Evolutionary conservation across 768 basidiomycete genomes (phyloP).

Genomic region (Lactarius evosmus): DNA sequence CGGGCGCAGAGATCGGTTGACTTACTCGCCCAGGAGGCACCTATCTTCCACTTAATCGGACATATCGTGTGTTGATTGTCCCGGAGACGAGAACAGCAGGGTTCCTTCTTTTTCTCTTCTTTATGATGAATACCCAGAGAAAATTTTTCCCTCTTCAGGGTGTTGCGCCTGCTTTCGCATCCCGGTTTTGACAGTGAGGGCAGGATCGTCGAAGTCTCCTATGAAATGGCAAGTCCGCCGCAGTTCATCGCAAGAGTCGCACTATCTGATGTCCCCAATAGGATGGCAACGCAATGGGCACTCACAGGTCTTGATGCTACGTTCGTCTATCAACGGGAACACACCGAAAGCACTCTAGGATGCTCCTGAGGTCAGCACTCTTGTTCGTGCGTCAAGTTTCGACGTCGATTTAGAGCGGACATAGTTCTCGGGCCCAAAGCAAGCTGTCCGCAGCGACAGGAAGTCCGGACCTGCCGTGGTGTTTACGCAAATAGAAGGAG

Average conservation of each 20-base stretch:
- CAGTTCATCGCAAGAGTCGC: slow-evolving; percentile 1
- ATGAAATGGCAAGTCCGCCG: slow-evolving; percentile 31
- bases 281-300: slow-evolving; percentile 19
- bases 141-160: slow-evolving; percentile 32
- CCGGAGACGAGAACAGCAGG: slow-evolving; percentile 42
- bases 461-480: slow-evolving; percentile 22
- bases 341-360: background rate
- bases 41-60: slow-evolving; percentile 44
- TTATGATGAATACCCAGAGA: slow-evolving; percentile 15
- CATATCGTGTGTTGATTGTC: slow-evolving; percentile 43
- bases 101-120: slow-evolving; percentile 32
- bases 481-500: slow-evolving; percentile 18
- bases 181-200: slow-evolving; percentile 33
- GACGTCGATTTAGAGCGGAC: slow-evolving; percentile 18
- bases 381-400: slow-evolving; percentile 6
- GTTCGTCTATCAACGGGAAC: slow-evolving; percentile 7
- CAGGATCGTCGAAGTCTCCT: slow-evolving; percentile 30
- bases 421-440: slow-evolving; percentile 8
- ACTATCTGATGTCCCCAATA: slow-evolving; percentile 7
- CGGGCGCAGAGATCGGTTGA: background rate
- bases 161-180: slow-evolving; percentile 41
- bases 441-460: slow-evolving; percentile 15
- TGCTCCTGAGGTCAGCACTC: background rate
- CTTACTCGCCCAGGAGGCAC: slow-evolving; percentile 31
- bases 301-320: slow-evolving; percentile 6